phyloP scores from a whole-genome alignment of 345 rosid species.

The Eucalyptus albens region DNA sequence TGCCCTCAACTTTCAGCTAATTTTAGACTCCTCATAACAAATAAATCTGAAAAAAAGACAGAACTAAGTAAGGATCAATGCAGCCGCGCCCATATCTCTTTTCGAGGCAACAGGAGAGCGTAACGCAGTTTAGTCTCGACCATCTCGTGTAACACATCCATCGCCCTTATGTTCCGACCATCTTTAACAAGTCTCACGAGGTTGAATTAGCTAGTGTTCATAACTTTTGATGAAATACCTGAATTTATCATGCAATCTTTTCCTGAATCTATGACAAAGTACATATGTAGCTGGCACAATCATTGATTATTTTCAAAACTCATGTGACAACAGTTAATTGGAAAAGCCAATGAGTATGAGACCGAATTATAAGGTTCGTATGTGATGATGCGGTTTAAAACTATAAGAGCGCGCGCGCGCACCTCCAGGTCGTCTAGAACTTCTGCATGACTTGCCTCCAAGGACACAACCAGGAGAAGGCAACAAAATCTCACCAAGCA shows the following conservation, averaged over 20 bases:
- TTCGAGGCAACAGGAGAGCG: accelerated
- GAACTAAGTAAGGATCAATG: not conserved
- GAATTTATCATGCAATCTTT: no score
- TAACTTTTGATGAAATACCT: no score
- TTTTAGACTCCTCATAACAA: not conserved
- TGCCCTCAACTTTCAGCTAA: not conserved
- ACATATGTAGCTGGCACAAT: no score
- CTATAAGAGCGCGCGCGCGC: no score
- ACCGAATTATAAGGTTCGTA: not conserved
- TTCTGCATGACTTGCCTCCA: not conserved
- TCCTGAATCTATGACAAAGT: no score
- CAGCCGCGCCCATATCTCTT: not conserved
- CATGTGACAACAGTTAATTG: not conserved
- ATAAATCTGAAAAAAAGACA: not conserved
- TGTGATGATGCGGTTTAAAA: not conserved
- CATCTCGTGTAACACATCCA: not conserved
- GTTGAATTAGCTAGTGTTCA: not conserved
- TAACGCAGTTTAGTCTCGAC: not conserved
- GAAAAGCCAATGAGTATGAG: not conserved
- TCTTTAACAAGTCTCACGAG: not conserved
- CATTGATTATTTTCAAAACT: no score
- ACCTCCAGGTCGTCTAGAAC: not conserved
- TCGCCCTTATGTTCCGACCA: not conserved
- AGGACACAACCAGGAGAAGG: not conserved
- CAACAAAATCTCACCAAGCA: not conserved